Evolutionary conservation across 768 basidiomycete genomes (phyloP).

Genomic region (Hypholoma fasciculare): DNA sequence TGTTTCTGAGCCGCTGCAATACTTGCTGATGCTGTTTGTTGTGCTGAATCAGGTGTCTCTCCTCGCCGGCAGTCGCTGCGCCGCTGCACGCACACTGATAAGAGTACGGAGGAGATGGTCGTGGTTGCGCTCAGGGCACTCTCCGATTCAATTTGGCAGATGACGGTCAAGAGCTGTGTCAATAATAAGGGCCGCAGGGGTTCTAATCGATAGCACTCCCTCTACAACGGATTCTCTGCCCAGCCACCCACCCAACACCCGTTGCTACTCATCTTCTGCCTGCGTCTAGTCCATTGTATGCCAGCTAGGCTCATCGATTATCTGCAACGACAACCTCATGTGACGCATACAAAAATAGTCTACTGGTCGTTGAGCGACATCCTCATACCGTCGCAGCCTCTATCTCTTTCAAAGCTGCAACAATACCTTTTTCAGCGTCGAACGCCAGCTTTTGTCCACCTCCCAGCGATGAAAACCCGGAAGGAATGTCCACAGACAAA

Average conservation of each 20-base stretch:
- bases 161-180: slow-evolving; percentile 26
- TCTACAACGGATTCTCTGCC: slow-evolving; percentile 2
- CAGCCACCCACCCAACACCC: too few species aligned
- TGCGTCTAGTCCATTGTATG: neutral
- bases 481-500: slow-evolving; percentile 61
- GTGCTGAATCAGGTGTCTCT: slow-evolving; percentile 14
- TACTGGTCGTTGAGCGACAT: neutral
- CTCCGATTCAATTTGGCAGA: slow-evolving; percentile 16
- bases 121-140: neutral
- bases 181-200: slow-evolving; percentile 22
- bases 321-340: slow-evolving; percentile 15
- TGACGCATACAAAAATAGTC: slow-evolving; percentile 15
- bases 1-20: slow-evolving; percentile 32
- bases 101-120: slow-evolving; percentile 4
- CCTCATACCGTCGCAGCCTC: slow-evolving; percentile 5
- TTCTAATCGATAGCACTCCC: slow-evolving; percentile 26
- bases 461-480: slow-evolving; percentile 41
- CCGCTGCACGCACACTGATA: slow-evolving; percentile 6
- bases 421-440: slow-evolving; percentile 62
- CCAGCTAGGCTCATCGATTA: slow-evolving; percentile 14
- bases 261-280: neutral
- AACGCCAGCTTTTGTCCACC: slow-evolving; percentile 49
- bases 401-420: slow-evolving; percentile 43
- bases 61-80: slow-evolving; percentile 5
- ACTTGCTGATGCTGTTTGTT: slow-evolving; percentile 17